Evolutionary conservation across 192 early-diverging fungal genomes (phyloP), one percentile per base, ranked within the genome.

Genomic region (Diversispora epigaea): DNA sequence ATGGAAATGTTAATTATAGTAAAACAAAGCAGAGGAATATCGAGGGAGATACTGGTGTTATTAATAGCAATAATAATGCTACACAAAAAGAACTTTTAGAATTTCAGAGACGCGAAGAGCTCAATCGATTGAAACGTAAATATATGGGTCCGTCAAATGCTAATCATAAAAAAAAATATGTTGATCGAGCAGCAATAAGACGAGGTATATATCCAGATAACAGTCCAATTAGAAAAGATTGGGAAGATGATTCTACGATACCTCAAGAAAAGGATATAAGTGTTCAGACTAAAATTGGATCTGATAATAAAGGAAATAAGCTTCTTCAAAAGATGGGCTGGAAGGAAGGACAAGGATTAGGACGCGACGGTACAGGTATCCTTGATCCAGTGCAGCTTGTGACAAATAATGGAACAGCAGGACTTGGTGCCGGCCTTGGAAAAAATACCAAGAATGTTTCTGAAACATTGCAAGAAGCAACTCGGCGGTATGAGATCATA

Each of bases 271-370:
- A 39, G 10, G 70, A 15, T 46, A 47, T 4, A 62, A 73, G 45
- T 63, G 32, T 44, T 15, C 55, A 32, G 32, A 61, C 21, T 8
- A 75, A 10, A 21, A 54, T 62, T 25, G 70, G 67, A 6, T 57
- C 21, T 46, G 80, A 87, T n/a, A 91, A 91, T 62, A 86, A 84
- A 17, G 91, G 91, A 0, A 86, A 83, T 44, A 77, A 80, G 5
- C 68, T 92, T 65, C 71, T 92, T 65, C 82, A 85, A 49, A 87
- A 84, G 25, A 86, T 91, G 86, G 91, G 91, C 0, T 92, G 91
- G 91, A 87, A 86, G 60, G 86, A 89, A 72, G 91, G 89, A 6
- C 80, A 86, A 62, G 86, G 85, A 1, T 73, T 90, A n/a, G 89
- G 89, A 5, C 77, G 82, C 21, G 73, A 77, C 73, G 79, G 82